Evolutionary conservation across 2,329 filamentous ascomycete species (phyloP).

Genomic region (Neopestalotiopsis sp.): DNA sequence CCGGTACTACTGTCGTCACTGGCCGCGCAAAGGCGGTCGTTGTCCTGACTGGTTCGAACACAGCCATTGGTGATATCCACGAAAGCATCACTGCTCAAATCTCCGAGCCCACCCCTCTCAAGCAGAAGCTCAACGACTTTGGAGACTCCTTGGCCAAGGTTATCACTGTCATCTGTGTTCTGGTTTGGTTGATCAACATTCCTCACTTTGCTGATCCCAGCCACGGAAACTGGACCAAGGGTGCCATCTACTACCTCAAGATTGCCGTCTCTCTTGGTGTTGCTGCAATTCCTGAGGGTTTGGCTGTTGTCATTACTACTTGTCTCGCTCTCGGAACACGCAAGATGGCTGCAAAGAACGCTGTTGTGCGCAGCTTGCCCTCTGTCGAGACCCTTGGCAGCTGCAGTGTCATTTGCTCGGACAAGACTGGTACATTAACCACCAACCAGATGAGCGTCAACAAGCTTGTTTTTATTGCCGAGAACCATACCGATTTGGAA

Average conservation of each 20-base stretch:
- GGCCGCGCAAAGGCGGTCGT: conserved; percentile 92
- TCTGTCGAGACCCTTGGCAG: conserved; percentile 98
- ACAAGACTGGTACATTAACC: conserved; percentile 97
- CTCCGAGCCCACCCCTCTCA: conserved; percentile 93
- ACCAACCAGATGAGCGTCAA: conserved; percentile 99
- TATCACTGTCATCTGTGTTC: conserved; percentile 93
- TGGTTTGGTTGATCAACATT: conserved; percentile 99
- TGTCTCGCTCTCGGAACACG: conserved; percentile 94
- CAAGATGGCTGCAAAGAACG: conserved; percentile 99
- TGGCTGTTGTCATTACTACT: conserved; percentile 98
- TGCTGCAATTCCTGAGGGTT: conserved; percentile 94
- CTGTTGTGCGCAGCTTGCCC: conserved; percentile 92
- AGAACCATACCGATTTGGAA: conserved; percentile 74
- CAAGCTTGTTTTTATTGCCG: conserved; percentile 84
- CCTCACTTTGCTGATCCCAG: conserved; percentile 94
- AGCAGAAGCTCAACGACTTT: conserved; percentile 99
- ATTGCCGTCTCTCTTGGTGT: conserved; percentile 98
- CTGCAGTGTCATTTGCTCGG: conserved; percentile 99
- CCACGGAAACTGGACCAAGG: conserved; percentile 93
- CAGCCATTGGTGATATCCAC: conserved; percentile 97
- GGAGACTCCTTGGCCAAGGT: conserved; percentile 96
- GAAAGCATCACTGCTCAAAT: conserved; percentile 99
- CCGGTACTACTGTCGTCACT: conserved; percentile 94
- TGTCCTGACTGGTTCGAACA: conserved; percentile 85
- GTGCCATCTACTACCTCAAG: conserved; percentile 99